Conservation (phyloP, 2,329 filamentous ascomycete genomes). For the Curvularia sp. region DNA sequence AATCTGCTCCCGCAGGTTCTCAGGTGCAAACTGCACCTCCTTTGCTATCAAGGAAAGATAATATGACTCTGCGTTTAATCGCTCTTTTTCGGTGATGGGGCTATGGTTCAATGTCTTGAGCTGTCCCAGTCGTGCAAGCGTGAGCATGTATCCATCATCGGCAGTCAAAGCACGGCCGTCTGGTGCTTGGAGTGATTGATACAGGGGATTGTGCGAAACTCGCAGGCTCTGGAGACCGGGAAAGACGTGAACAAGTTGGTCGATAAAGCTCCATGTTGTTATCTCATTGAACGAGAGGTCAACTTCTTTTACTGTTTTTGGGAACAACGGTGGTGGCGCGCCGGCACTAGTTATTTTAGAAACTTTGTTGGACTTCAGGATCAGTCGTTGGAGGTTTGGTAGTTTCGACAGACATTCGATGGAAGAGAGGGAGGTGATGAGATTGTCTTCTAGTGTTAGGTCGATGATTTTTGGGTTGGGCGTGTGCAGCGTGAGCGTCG, state of each 20-base stretch:
- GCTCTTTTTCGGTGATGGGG: conserved; percentile 72
- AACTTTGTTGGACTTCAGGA: conserved; percentile 80
- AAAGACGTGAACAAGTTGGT: conserved; percentile 70
- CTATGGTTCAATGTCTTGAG: conserved; percentile 77
- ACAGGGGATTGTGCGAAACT: conserved; percentile 86
- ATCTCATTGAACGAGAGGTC: conserved; percentile 58
- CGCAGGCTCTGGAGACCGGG: conserved; percentile 78
- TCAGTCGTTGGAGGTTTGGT: conserved; percentile 57
- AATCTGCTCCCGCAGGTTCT: conserved; percentile 62
- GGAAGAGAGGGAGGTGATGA: conserved; percentile 66
- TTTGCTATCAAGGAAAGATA: conserved; percentile 85
- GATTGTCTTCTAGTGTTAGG: conserved; percentile 76
- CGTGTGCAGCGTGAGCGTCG: conserved; percentile 38
- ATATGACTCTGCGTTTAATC: conserved; percentile 89
- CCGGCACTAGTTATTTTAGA: conserved; percentile 45
- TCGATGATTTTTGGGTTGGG: conserved; percentile 65
- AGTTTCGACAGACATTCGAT: conserved; percentile 68
- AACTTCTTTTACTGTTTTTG: conserved; percentile 48
- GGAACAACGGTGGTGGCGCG: conserved; percentile 34
- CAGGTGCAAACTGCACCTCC: conserved; percentile 70
- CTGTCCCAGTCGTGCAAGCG: conserved; percentile 73
- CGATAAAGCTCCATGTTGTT: conserved; percentile 74
- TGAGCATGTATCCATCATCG: conserved; percentile 90
- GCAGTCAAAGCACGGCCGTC: conserved; percentile 58
- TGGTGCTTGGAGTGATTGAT: conserved; percentile 61